Percentiles rank a stretch among this genome's conserved stretches.
These are phyloP conservation scores for Cladosporium sp. DNA, from an alignment of 2,329 filamentous ascomycete genomes.

Conservation along the genomic window DNA sequence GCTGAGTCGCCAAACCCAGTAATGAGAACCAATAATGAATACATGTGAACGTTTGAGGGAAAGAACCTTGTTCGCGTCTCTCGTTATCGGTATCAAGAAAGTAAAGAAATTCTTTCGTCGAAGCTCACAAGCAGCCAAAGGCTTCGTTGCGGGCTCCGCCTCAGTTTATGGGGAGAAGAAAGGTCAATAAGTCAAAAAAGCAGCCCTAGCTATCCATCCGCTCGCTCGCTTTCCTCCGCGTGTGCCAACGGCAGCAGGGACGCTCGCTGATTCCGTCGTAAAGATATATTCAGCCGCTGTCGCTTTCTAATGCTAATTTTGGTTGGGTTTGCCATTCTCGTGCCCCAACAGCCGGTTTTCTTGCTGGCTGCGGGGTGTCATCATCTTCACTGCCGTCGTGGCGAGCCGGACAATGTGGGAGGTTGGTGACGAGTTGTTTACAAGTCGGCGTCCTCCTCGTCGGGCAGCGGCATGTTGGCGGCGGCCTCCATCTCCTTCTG, in stretches of 20 bases:
- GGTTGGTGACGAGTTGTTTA: constrained; percentile 25
- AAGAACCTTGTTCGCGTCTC: constrained; percentile 1
- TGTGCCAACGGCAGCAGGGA: constrained; percentile 7
- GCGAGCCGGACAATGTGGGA: not conserved
- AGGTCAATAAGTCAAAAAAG: constrained; percentile 5
- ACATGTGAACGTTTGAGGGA: not conserved
- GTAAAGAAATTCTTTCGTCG: constrained; percentile 7
- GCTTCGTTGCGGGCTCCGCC: constrained; percentile 1
- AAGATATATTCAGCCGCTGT: constrained; percentile 11
- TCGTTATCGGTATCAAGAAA: constrained; percentile 9
- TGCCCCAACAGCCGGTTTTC: not conserved
- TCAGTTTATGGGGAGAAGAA: constrained; percentile 6
- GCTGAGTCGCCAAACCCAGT: no score
- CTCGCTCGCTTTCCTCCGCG: constrained; percentile 7
- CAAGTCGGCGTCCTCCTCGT: constrained; percentile 76
- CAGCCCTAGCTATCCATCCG: constrained; percentile 11
- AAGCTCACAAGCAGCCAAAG: not conserved
- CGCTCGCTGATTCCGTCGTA: constrained; percentile 10
- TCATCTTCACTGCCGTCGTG: no score
- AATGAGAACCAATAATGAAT: not conserved
- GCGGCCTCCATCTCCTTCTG: constrained; percentile 82
- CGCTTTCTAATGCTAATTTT: constrained; percentile 13
- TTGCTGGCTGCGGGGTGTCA: constrained; percentile 1
- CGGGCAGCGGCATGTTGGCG: constrained; percentile 77
- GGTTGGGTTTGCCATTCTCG: constrained; percentile 9